phyloP scores from a whole-genome alignment of 257 asterid species.

The Nicotiana attenuata region DNA sequence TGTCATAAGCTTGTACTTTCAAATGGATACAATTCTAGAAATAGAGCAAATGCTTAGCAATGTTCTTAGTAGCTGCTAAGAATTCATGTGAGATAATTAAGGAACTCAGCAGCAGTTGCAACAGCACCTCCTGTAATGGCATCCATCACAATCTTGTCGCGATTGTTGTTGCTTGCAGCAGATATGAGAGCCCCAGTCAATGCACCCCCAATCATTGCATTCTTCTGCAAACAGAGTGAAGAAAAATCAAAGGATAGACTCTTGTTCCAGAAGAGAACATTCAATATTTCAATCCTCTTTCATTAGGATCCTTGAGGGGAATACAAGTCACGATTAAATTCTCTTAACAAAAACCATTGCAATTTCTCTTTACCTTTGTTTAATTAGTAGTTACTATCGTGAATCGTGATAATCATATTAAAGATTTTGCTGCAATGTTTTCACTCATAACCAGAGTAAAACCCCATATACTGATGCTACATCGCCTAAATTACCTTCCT shows the following conservation, averaged over 20 bases:
- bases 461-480: too few species aligned
- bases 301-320: not conserved
- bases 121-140: slow-evolving; percentile 76
- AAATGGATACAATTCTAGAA: not conserved
- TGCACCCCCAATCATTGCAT: slow-evolving; percentile 73
- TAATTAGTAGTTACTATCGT: not conserved
- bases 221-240: slow-evolving; percentile 46
- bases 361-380: not conserved
- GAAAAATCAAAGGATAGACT: not conserved
- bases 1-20: not conserved
- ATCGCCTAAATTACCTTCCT: too few species aligned
- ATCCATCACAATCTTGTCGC: slow-evolving; percentile 65
- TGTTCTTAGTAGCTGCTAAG: not conserved
- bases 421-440: not conserved
- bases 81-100: slow-evolving; percentile 40
- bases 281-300: not conserved
- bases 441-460: not conserved
- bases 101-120: slow-evolving; percentile 78
- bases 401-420: not conserved
- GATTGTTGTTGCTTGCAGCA: slow-evolving; percentile 30
- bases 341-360: not conserved
- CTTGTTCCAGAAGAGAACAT: not conserved
- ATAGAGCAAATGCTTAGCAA: not conserved
- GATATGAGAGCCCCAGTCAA: slow-evolving; percentile 65
- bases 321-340: not conserved